A percentile compares a stretch with the other conserved stretches of the same genome.
These are phyloP conservation scores for Trichoderma afroharzianum DNA, from an alignment of 2,329 filamentous ascomycete species.

Conservation along the genomic window DNA sequence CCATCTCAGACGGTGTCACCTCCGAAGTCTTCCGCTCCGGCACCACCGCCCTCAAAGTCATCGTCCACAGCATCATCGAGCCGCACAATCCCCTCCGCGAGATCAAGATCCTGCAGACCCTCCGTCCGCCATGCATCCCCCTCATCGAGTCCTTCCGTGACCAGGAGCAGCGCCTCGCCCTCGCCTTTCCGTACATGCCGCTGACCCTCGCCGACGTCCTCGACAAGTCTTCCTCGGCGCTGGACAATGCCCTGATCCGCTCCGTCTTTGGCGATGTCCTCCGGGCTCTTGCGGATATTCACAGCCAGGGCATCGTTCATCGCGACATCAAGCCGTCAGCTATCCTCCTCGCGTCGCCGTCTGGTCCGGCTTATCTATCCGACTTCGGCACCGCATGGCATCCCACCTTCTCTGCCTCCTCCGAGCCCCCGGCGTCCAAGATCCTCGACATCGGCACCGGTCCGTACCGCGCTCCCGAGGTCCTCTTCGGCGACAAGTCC, in stretches of 20 bases:
- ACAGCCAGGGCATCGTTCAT: slow-evolving; percentile 76
- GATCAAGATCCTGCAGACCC: slow-evolving; percentile 63
- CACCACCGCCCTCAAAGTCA: slow-evolving; percentile 75
- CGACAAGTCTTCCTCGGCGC: slow-evolving; percentile 31
- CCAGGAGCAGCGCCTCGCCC: slow-evolving; percentile 65
- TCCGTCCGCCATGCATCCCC: slow-evolving; percentile 57
- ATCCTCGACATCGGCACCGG: slow-evolving; percentile 93
- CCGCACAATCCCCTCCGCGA: slow-evolving; percentile 84
- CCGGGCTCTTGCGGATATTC: slow-evolving; percentile 65
- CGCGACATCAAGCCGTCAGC: slow-evolving; percentile 94
- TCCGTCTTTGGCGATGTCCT: slow-evolving; percentile 65
- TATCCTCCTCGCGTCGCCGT: slow-evolving; percentile 64
- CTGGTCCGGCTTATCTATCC: slow-evolving; percentile 72
- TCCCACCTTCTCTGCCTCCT: slow-evolving; percentile 50
- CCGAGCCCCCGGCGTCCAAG: slow-evolving; percentile 68
- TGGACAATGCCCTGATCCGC: slow-evolving; percentile 28
- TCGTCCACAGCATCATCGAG: slow-evolving; percentile 61
- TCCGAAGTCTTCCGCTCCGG: slow-evolving; percentile 76
- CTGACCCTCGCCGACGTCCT: slow-evolving; percentile 69
- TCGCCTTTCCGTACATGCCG: slow-evolving; percentile 82
- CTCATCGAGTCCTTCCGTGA: slow-evolving; percentile 73
- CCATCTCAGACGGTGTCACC: slow-evolving; percentile 66
- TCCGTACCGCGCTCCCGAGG: slow-evolving; percentile 83
- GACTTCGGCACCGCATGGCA: slow-evolving; percentile 95
- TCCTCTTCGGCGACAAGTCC: slow-evolving; percentile 74